phyloP scores from a whole-genome alignment of 2,329 filamentous ascomycete species.

The Nigrospora sphaerica region DNA sequence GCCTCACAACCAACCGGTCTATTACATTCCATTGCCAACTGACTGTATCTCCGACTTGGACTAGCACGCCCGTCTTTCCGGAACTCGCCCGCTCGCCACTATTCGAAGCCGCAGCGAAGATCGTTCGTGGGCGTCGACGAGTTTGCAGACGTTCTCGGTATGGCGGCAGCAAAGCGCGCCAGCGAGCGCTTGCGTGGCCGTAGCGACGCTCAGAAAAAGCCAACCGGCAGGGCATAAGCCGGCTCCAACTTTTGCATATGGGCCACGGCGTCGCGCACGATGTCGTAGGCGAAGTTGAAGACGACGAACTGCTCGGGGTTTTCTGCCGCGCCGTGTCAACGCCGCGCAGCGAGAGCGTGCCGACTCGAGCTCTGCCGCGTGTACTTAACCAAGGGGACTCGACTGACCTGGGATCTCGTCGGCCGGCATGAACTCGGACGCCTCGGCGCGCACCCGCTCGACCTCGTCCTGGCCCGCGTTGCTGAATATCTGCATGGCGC shows the following conservation, averaged over 20 bases:
- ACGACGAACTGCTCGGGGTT: constrained; percentile 15
- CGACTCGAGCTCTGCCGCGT: not conserved
- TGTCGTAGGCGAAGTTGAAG: constrained; percentile 19
- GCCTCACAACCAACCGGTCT: no score
- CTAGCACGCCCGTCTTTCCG: no score
- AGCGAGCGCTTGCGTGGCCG: no score
- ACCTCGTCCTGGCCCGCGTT: constrained; percentile 24
- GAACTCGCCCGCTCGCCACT: no score
- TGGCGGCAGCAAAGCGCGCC: no score
- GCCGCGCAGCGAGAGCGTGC: not conserved
- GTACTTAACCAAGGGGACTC: not conserved
- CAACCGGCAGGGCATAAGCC: constrained; percentile 1
- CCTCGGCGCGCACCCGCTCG: constrained; percentile 18
- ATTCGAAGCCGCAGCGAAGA: no score
- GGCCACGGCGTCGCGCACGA: constrained; percentile 10
- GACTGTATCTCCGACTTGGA: no score
- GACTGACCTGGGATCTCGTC: constrained; percentile 17
- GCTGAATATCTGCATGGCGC: constrained; percentile 24
- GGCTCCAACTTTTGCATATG: constrained; percentile 1
- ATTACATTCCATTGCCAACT: no score
- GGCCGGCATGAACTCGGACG: constrained; percentile 14
- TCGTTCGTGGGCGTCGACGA: no score
- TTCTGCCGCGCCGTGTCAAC: constrained; percentile 7
- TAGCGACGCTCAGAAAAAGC: constrained; percentile 2
- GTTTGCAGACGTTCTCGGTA: no score